Evolutionary conservation across 371 early-diverging fungal species (phyloP).

Genomic region (Mucor plumbeus): DNA sequence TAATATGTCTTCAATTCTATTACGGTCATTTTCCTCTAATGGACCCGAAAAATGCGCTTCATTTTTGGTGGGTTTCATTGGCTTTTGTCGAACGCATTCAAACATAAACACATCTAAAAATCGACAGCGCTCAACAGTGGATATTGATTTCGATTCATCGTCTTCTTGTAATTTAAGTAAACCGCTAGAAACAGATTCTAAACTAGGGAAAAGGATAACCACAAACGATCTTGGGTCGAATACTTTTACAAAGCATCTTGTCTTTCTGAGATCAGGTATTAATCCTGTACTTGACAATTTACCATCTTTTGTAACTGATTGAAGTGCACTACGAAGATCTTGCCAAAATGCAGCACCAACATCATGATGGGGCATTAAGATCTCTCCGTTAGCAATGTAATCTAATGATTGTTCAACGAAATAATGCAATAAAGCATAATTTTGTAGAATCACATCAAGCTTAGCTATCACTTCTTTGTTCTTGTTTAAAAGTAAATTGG

Average conservation of each 20-base stretch:
- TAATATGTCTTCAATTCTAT: conserved; percentile 9
- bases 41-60: conserved; percentile 8
- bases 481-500: conserved; percentile 34
- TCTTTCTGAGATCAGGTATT: conserved; percentile 44
- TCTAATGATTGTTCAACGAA: conserved; percentile 58
- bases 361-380: conserved; percentile 54
- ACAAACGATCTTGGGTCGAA: conserved; percentile 66
- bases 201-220: conserved; percentile 65
- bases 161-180: conserved; percentile 32
- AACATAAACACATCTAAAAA: conserved; percentile 55
- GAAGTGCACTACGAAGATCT: conserved; percentile 34
- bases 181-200: conserved; percentile 53
- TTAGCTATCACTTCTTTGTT: conserved; percentile 35
- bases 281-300: conserved; percentile 31
- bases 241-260: conserved; percentile 74
- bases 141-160: background rate
- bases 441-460: conserved; percentile 29
- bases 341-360: conserved; percentile 52
- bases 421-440: conserved; percentile 42
- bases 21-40: conserved; percentile 18
- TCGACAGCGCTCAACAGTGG: conserved; percentile 15
- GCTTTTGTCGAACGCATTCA: conserved; percentile 66
- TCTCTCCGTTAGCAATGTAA: conserved; percentile 61
- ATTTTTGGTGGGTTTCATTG: conserved; percentile 42
- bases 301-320: conserved; percentile 18